Evolutionary conservation across 2,329 filamentous ascomycete species (phyloP), one percentile per base, ranked within the genome.

Genomic region (Cladophialophora chaetospira): DNA sequence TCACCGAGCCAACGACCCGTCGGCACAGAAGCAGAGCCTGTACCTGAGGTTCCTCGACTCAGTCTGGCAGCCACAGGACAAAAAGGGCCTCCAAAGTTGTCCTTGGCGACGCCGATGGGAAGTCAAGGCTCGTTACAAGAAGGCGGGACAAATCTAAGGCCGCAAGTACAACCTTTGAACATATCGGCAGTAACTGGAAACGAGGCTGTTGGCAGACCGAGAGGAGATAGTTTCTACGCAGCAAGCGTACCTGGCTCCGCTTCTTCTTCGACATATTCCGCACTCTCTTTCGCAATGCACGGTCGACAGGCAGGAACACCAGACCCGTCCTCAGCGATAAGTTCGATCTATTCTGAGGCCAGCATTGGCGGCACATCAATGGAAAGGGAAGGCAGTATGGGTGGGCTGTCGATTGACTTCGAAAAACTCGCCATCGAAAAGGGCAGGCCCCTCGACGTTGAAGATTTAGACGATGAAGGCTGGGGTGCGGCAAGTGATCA

Each of bases 401-500:
- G 90, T 67, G 87, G 87, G 3, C 77, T 94, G 2, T 81, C 92
- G 59, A 86, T 84, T 2, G 84, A 87, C 66, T 85, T 97, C 56
- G 91, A 95, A 63, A 87, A 92, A 72, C 74, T 96, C 66, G 88
- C 84, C 47, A 72, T 94, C 43, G 91, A 96, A 65, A 91, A 88
- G 72, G 91, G 91, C 31, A 82, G 89, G 62, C 88, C 87, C 21
- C 76, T 93, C 35, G 94, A 99, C 72, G 93, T 96, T 3, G 93
- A 97, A 67, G 93, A 97, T 65, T 76, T 99, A 46, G 93, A 97
- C 69, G 92, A 97, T 67, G 89, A 96, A 62, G 91, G 91, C 17
- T 99, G 94, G 94, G 86, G 89, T 70, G 92, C 95, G 49, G 94
- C 93, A 9, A 96, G 91, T 69, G 83, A 89, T 71, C 90, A 96